Evolutionary conservation across 169 alveolate species (phyloP).

Genomic region (Babesia gibsoni): DNA sequence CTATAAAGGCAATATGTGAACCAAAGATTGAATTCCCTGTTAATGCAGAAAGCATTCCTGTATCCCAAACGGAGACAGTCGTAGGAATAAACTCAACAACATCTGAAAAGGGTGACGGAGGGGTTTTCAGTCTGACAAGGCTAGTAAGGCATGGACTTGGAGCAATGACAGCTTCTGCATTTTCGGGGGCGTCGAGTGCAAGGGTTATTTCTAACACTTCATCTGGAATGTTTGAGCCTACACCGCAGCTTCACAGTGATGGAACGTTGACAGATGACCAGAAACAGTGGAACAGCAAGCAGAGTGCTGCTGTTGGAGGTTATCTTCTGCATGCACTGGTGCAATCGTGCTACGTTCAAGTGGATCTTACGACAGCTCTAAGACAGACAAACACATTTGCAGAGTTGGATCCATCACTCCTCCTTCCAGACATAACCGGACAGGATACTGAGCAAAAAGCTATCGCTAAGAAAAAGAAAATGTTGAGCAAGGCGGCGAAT

Average conservation of each 20-base stretch:
- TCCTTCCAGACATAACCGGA: slow-evolving; percentile 29
- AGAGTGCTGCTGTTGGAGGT: slow-evolving; percentile 74
- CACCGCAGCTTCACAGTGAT: slow-evolving; percentile 12
- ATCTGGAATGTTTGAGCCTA: slow-evolving; percentile 12
- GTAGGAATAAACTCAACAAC: too few species aligned
- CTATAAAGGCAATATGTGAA: slow-evolving; percentile 19
- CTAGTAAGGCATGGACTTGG: neutral
- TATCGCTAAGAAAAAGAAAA: slow-evolving; percentile 16
- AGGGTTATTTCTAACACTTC: slow-evolving; percentile 31
- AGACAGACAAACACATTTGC: slow-evolving; percentile 62
- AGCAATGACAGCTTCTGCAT: slow-evolving; percentile 8
- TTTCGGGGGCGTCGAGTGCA: slow-evolving; percentile 41
- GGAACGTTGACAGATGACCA: slow-evolving; percentile 35
- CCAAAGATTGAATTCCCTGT: neutral
- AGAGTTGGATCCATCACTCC: slow-evolving; percentile 45
- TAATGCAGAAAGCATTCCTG: neutral
- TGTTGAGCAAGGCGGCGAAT: slow-evolving; percentile 27
- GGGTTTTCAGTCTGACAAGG: neutral
- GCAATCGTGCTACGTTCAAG: slow-evolving; percentile 67
- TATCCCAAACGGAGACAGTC: neutral
- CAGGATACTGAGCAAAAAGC: neutral
- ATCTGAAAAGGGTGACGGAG: too few species aligned
- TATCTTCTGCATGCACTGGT: slow-evolving; percentile 67
- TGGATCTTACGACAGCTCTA: slow-evolving; percentile 67
- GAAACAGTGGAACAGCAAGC: slow-evolving; percentile 69